These are phyloP conservation scores for Ramalina peruviana DNA, from an alignment of 495 filamentous ascomycete genomes.

Conservation along the genomic window DNA sequence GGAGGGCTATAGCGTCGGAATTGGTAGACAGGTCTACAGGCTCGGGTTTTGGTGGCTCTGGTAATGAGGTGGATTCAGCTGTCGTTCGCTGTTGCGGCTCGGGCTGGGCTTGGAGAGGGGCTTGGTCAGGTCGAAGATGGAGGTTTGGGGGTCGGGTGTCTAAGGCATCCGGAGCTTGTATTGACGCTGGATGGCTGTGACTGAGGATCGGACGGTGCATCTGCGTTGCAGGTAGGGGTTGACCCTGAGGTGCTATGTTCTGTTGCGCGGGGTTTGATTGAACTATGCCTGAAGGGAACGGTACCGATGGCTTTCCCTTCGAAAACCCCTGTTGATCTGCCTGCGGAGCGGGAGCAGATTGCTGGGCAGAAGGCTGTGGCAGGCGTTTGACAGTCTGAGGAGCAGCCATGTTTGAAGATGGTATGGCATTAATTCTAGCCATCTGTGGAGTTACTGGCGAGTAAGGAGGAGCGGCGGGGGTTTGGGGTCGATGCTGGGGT, in stretches of 20 bases:
- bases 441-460: constrained; percentile 18
- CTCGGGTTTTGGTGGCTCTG: constrained; percentile 31
- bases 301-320: too few relatives aligned
- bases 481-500: neutral
- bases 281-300: too few relatives aligned
- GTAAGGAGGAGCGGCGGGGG: constrained; percentile 15
- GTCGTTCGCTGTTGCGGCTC: constrained; percentile 5
- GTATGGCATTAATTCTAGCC: constrained; percentile 2
- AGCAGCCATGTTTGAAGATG: neutral
- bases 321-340: too few relatives aligned
- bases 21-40: constrained; percentile 67
- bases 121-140: neutral
- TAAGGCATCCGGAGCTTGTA: neutral
- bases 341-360: too few relatives aligned
- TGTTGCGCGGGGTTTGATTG: neutral
- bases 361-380: too few relatives aligned
- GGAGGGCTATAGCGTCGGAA: constrained; percentile 71
- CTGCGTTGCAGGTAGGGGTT: neutral
- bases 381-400: too few relatives aligned
- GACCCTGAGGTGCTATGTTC: neutral
- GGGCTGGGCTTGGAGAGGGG: neutral
- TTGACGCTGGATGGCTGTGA: neutral
- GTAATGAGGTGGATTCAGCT: constrained; percentile 7
- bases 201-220: neutral
- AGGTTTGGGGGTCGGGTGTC: neutral